Evolutionary conservation across 139 green algal species (phyloP).

Genomic region (Desmodesmus armatus): DNA sequence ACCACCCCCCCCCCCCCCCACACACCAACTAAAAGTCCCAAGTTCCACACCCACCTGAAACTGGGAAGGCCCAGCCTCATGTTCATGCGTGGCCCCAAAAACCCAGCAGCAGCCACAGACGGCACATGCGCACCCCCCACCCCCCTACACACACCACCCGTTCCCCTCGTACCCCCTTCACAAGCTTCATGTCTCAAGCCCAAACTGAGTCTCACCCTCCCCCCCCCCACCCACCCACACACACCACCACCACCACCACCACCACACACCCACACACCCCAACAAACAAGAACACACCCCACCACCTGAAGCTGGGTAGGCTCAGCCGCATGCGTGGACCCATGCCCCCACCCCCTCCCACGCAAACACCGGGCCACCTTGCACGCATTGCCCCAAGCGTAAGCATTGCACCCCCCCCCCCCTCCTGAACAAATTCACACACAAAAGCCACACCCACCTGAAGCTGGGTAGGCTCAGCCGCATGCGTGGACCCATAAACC

Average conservation of each 20-base stretch:
- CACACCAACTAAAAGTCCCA: too few relatives aligned
- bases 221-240: too few relatives aligned
- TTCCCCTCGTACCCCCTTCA: background rate
- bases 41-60: too few relatives aligned
- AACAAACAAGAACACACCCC: background rate
- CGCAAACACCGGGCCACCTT: background rate
- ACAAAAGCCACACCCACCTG: slow-evolving; percentile 55
- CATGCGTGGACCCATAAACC: slow-evolving; percentile 54
- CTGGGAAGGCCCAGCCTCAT: too few relatives aligned
- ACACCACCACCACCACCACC: background rate
- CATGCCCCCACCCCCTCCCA: slow-evolving; percentile 36
- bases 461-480: slow-evolving; percentile 83
- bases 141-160: background rate
- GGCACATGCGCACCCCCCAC: background rate
- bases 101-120: background rate
- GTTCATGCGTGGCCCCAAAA: too few relatives aligned
- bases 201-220: too few relatives aligned
- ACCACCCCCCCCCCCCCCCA: too few relatives aligned
- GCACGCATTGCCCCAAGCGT: too few relatives aligned
- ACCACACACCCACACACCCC: too few relatives aligned
- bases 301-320: slow-evolving; percentile 86
- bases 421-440: background rate
- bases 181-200: too few relatives aligned
- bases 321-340: slow-evolving; percentile 64
- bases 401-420: too few relatives aligned